Evolutionary conservation across 1,284 basidiomycete species (phyloP).

Genomic region (Ceratobasidium sp.): DNA sequence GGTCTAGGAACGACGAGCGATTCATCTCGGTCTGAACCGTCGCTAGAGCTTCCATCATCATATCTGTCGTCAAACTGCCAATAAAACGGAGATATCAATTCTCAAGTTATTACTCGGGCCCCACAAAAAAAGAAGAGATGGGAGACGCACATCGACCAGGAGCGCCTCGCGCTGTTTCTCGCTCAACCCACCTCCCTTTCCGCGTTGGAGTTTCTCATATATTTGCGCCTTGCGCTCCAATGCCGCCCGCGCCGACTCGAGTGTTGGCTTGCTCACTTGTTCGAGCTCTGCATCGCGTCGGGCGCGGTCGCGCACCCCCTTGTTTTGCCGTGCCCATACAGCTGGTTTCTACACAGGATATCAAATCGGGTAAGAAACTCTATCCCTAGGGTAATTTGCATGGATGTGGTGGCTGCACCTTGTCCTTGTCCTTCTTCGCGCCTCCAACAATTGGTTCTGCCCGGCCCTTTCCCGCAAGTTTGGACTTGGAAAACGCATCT

Average conservation of each 20-base stretch:
- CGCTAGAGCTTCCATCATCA: slow-evolving; percentile 48
- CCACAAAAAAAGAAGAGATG: slow-evolving; percentile 49
- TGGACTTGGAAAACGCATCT: slow-evolving; percentile 68
- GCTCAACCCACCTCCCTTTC: slow-evolving; percentile 80
- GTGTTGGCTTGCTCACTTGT: slow-evolving; percentile 72
- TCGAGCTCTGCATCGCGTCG: slow-evolving; percentile 71
- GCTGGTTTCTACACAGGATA: slow-evolving; percentile 67
- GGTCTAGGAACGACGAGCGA: slow-evolving; percentile 67
- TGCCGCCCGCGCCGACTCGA: slow-evolving; percentile 72
- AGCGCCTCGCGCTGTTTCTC: slow-evolving; percentile 80
- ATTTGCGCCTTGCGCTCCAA: slow-evolving; percentile 84
- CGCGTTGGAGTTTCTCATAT: slow-evolving; percentile 83
- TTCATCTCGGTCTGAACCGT: slow-evolving; percentile 73
- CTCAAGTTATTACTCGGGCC: slow-evolving; percentile 55
- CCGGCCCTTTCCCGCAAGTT: slow-evolving; percentile 65
- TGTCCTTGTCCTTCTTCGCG: slow-evolving; percentile 69
- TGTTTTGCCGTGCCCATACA: slow-evolving; percentile 75
- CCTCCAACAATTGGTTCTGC: slow-evolving; percentile 62
- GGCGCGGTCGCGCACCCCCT: slow-evolving; percentile 71
- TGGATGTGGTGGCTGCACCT: slow-evolving; percentile 59
- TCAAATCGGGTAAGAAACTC: not conserved
- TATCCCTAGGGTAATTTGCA: not conserved
- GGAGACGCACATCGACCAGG: slow-evolving; percentile 85
- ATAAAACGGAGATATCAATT: not conserved
- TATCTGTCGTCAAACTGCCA: slow-evolving; percentile 61